Percentiles rank a stretch among this genome's conserved stretches.
These are phyloP conservation scores for Aspergillus ostianus DNA, from an alignment of 495 filamentous ascomycete species.

Conservation along the genomic window DNA sequence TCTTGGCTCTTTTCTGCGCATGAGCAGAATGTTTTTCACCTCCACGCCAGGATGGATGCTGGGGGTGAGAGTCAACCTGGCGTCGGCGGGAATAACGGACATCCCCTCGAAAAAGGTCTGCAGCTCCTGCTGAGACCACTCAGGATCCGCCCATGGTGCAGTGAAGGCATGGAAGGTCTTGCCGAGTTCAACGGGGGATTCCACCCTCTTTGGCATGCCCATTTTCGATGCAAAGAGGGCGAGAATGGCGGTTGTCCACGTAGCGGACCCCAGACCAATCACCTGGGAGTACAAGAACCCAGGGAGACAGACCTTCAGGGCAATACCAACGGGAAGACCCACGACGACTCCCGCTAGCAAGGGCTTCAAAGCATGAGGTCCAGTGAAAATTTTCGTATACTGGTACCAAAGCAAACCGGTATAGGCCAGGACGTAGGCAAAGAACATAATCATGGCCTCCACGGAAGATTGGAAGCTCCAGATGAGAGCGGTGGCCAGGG, in stretches of 20 bases:
- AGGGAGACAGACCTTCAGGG: conserved; percentile 35
- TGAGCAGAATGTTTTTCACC: conserved; percentile 42
- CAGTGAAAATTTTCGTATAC: conserved; percentile 60
- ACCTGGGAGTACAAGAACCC: conserved; percentile 47
- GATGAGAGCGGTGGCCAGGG: conserved; percentile 48
- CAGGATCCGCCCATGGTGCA: conserved; percentile 43
- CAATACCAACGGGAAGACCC: conserved; percentile 49
- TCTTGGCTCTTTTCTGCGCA: conserved; percentile 32
- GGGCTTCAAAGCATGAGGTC: conserved; percentile 51
- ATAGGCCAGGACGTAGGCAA: conserved; percentile 53
- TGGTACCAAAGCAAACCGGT: conserved; percentile 60
- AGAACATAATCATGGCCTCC: conserved; percentile 49
- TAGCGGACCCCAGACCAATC: conserved; percentile 50
- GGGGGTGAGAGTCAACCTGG: conserved; percentile 38
- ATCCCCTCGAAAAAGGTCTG: conserved; percentile 43
- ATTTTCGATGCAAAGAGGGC: conserved; percentile 44
- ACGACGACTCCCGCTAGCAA: conserved; percentile 44
- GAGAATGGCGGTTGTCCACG: conserved; percentile 54
- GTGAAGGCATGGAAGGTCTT: conserved; percentile 44
- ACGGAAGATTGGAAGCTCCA: conserved; percentile 50
- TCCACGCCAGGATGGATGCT: conserved; percentile 47
- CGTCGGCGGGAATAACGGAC: conserved; percentile 27
- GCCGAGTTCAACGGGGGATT: conserved; percentile 37
- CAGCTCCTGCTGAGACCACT: conserved; percentile 54
- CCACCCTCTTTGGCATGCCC: conserved; percentile 44